Evolutionary conservation across 2,329 filamentous ascomycete species (phyloP).

Genomic region (Ophiostoma montium): DNA sequence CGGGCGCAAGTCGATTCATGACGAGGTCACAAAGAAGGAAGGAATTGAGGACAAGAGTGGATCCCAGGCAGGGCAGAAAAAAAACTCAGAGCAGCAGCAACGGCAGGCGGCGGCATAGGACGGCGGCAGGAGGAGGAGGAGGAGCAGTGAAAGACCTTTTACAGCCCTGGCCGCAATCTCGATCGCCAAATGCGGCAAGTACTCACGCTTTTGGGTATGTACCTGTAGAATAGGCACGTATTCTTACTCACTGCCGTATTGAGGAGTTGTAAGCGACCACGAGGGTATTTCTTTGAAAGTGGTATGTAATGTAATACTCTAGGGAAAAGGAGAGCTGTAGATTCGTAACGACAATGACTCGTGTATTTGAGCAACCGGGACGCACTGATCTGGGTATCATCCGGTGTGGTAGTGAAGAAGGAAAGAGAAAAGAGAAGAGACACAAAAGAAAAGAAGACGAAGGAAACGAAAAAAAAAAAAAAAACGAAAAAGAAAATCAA

Average conservation of each 20-base stretch:
- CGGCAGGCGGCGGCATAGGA: too few relatives aligned
- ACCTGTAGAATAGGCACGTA: too few relatives aligned
- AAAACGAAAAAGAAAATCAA: neutral
- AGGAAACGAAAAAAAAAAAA: neutral
- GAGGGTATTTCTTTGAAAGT: too few relatives aligned
- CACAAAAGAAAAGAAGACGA: neutral
- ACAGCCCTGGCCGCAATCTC: too few relatives aligned
- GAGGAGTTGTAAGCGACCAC: neutral
- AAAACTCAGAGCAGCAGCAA: too few relatives aligned
- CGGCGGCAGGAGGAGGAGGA: too few relatives aligned
- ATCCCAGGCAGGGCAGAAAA: neutral
- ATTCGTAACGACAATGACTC: neutral
- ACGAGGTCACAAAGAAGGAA: neutral
- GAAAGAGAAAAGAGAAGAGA: neutral
- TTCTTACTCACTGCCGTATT: neutral
- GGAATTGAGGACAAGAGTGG: neutral
- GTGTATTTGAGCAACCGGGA: neutral
- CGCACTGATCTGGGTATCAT: neutral
- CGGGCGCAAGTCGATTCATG: neutral
- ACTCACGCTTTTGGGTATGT: neutral
- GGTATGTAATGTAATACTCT: too few relatives aligned
- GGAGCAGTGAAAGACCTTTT: too few relatives aligned
- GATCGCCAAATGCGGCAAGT: slow-evolving; percentile 3
- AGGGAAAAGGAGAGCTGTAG: neutral
- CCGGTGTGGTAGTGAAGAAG: slow-evolving; percentile 1